Evolutionary conservation across 208 protist species (phyloP).

Genomic region (Spongospora subterranea): DNA sequence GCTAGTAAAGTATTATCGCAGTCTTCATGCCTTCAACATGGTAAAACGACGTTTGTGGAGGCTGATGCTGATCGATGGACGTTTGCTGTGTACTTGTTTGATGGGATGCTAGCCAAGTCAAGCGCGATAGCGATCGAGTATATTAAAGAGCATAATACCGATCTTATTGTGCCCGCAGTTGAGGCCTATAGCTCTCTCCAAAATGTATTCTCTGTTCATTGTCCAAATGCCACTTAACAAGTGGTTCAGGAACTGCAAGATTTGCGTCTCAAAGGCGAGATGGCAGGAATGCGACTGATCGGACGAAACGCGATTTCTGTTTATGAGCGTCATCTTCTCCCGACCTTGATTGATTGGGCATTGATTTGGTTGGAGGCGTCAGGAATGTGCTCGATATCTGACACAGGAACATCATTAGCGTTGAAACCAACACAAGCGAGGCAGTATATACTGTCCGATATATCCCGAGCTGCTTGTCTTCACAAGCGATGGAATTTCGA

Average conservation of each 20-base stretch:
- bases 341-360: background rate
- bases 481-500: background rate
- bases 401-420: background rate
- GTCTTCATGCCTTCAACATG: too few relatives aligned
- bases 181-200: background rate
- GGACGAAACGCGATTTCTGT: background rate
- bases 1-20: too few relatives aligned
- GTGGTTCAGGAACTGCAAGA: background rate
- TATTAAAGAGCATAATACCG: background rate
- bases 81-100: background rate
- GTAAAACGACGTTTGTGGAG: too few relatives aligned
- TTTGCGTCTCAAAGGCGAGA: background rate
- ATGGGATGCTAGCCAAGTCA: background rate
- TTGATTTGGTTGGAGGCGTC: background rate
- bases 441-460: background rate
- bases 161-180: background rate
- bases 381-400: background rate
- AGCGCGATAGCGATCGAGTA: background rate
- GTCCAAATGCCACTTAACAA: background rate
- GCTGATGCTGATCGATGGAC: background rate
- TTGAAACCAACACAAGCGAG: background rate
- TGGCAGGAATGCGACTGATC: background rate
- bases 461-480: background rate
- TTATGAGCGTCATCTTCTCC: background rate
- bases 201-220: background rate